Conservation (phyloP, 2,329 filamentous ascomycete genomes). For the Penicillium sp. region DNA sequence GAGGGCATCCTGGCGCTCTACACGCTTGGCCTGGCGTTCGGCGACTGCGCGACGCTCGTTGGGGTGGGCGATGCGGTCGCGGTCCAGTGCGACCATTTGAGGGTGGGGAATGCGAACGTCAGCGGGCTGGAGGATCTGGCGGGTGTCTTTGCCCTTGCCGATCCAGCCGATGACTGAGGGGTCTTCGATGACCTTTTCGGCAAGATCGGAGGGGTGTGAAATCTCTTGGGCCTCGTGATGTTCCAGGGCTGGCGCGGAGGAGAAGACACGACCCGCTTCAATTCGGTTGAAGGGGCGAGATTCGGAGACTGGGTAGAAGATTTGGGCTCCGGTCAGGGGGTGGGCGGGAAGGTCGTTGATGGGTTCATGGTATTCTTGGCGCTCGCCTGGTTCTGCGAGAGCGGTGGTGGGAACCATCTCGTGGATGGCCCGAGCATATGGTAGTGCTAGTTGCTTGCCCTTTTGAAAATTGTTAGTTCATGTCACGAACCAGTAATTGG, state of each 20-base stretch:
- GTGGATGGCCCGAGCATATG: slow-evolving; percentile 75
- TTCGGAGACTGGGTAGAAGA: slow-evolving; percentile 66
- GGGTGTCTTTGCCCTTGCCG: slow-evolving; percentile 44
- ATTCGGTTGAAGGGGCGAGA: slow-evolving; percentile 65
- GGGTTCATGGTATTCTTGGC: slow-evolving; percentile 55
- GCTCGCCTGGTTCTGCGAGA: slow-evolving; percentile 39
- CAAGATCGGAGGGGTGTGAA: slow-evolving; percentile 33
- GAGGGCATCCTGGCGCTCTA: slow-evolving; percentile 41
- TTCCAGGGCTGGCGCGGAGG: slow-evolving; percentile 43
- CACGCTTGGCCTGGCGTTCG: slow-evolving; percentile 47
- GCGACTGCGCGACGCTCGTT: slow-evolving; percentile 34
- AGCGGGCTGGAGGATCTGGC: slow-evolving; percentile 59
- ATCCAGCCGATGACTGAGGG: slow-evolving; percentile 42
- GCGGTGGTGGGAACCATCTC: slow-evolving; percentile 76
- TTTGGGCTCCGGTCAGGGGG: slow-evolving; percentile 54
- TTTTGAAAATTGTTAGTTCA: slow-evolving; percentile 13
- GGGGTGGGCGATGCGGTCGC: slow-evolving; percentile 43
- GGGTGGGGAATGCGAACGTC: slow-evolving; percentile 66
- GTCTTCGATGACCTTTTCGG: slow-evolving; percentile 33
- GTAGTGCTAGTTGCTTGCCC: slow-evolving; percentile 74
- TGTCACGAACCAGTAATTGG: slow-evolving; percentile 21
- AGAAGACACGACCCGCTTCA: slow-evolving; percentile 65
- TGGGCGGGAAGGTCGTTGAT: slow-evolving; percentile 67
- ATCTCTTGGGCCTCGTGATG: slow-evolving; percentile 23
- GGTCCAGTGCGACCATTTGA: slow-evolving; percentile 55